Percentiles rank a stretch among this genome's conserved stretches.
phyloP scores from a whole-genome alignment of 2,329 filamentous ascomycete genomes.

The Claviceps humidiphila region DNA sequence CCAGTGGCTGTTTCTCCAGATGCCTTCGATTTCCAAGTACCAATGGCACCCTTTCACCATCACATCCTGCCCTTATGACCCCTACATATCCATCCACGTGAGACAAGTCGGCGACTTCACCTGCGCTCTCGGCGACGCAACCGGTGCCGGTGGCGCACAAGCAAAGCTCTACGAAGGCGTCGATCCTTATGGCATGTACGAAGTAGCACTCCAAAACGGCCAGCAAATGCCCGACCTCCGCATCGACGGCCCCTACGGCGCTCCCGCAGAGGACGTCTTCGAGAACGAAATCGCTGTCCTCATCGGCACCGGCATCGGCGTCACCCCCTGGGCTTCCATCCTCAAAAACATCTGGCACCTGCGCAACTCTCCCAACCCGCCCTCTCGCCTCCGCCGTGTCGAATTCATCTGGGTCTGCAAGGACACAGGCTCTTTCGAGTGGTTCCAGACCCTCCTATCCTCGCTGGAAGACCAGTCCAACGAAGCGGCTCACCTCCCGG shows the following conservation, averaged over 20 bases:
- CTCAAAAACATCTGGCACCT: conserved; percentile 98
- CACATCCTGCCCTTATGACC: conserved; percentile 92
- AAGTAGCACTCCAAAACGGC: conserved; percentile 86
- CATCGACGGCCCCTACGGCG: conserved; percentile 92
- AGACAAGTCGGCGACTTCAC: conserved; percentile 97
- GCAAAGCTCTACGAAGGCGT: conserved; percentile 81
- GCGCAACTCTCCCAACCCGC: conserved; percentile 78
- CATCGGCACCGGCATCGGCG: conserved; percentile 76
- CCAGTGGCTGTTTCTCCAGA: conserved; percentile 94
- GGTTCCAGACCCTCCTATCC: conserved; percentile 90
- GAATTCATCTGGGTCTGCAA: conserved; percentile 99
- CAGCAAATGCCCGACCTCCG: conserved; percentile 82
- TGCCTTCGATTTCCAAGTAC: conserved; percentile 72
- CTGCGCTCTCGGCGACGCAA: conserved; percentile 77
- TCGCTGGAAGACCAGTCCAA: conserved; percentile 80
- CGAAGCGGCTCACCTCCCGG: conserved; percentile 52
- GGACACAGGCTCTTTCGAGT: conserved; percentile 91
- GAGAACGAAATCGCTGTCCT: conserved; percentile 80
- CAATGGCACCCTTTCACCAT: conserved; percentile 99
- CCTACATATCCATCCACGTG: conserved; percentile 87
- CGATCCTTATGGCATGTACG: conserved; percentile 93
- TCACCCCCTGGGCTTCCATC: conserved; percentile 76
- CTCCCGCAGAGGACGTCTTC: conserved; percentile 94
- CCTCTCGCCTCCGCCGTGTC: conserved; percentile 76
- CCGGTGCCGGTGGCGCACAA: conserved; percentile 83